A percentile compares a stretch with the other conserved stretches of the same genome.
phyloP scores from a whole-genome alignment of 2,329 filamentous ascomycete genomes.

The Zasmidium cellare region DNA sequence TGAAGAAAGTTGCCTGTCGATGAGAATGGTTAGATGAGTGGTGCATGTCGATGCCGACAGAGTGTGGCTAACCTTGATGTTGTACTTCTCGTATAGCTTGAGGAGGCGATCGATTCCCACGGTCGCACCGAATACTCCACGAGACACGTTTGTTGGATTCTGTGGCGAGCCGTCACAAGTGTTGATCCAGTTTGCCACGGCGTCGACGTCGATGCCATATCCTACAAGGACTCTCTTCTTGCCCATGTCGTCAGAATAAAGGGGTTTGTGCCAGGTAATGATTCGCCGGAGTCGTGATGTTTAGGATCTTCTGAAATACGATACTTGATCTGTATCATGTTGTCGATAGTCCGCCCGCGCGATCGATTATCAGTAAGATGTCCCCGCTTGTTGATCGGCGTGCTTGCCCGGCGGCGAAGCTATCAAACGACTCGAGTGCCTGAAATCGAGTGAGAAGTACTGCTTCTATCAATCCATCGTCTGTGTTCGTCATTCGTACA shows the following conservation, averaged over 20 bases:
- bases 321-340: too few species aligned
- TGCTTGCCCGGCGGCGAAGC: background rate
- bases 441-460: background rate
- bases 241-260: slow-evolving; percentile 14
- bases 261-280: background rate
- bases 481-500: background rate
- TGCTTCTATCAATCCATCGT: background rate
- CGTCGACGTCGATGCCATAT: slow-evolving; percentile 45
- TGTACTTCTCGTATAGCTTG: slow-evolving; percentile 42
- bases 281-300: too few species aligned
- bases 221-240: slow-evolving; percentile 41
- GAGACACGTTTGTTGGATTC: slow-evolving; percentile 41
- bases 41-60: too few species aligned
- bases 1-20: slow-evolving; percentile 43
- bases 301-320: too few species aligned
- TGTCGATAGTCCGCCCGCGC: too few species aligned
- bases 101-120: slow-evolving; percentile 43
- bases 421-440: too few species aligned
- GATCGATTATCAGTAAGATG: background rate
- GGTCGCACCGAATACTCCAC: slow-evolving; percentile 43
- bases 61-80: slow-evolving; percentile 36
- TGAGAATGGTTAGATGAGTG: too few species aligned
- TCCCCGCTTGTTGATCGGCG: background rate
- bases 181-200: slow-evolving; percentile 43
- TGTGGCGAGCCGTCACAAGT: slow-evolving; percentile 28